A percentile compares a stretch with the other conserved stretches of the same genome.
Evolutionary conservation across 257 asterid genomes (phyloP).

Genomic region (Ophiorrhiza pumila): DNA sequence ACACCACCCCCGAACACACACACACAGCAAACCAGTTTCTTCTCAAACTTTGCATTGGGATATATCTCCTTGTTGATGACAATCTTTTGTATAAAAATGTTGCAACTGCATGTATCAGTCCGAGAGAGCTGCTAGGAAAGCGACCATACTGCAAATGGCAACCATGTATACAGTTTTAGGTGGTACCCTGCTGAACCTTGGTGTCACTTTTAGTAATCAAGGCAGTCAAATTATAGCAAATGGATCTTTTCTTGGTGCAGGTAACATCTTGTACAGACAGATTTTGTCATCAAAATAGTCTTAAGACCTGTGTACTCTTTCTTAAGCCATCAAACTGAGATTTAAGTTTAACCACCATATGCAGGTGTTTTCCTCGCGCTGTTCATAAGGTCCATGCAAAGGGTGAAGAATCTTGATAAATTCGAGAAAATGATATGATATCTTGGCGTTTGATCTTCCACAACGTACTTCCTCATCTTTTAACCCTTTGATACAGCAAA

Average conservation of each 20-base stretch:
- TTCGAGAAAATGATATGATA: slow-evolving; percentile 81
- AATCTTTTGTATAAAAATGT: neutral
- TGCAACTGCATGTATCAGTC: slow-evolving; percentile 43
- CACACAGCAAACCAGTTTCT: too few species aligned
- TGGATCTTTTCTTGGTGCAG: slow-evolving; percentile 76
- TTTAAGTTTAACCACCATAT: neutral
- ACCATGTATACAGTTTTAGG: slow-evolving; percentile 79
- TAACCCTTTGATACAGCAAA: neutral
- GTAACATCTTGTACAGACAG: slow-evolving; percentile 26
- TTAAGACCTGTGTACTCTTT: neutral
- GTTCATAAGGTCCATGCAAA: slow-evolving; percentile 71
- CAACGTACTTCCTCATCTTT: neutral
- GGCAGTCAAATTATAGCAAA: slow-evolving; percentile 60
- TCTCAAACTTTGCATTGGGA: neutral
- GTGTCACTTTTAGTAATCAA: slow-evolving; percentile 56
- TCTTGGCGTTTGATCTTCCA: neutral
- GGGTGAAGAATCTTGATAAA: slow-evolving; percentile 84
- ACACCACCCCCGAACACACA: too few species aligned
- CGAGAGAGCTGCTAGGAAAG: slow-evolving; percentile 94
- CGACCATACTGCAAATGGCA: slow-evolving; percentile 88
- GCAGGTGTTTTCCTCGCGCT: slow-evolving; percentile 78
- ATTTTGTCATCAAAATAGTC: neutral
- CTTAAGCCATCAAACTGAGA: neutral
- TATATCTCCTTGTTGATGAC: neutral
- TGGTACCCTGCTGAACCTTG: slow-evolving; percentile 75